Conservation (phyloP, 1,139 yeast genomes). For the Oligophagozyma castellii region DNA sequence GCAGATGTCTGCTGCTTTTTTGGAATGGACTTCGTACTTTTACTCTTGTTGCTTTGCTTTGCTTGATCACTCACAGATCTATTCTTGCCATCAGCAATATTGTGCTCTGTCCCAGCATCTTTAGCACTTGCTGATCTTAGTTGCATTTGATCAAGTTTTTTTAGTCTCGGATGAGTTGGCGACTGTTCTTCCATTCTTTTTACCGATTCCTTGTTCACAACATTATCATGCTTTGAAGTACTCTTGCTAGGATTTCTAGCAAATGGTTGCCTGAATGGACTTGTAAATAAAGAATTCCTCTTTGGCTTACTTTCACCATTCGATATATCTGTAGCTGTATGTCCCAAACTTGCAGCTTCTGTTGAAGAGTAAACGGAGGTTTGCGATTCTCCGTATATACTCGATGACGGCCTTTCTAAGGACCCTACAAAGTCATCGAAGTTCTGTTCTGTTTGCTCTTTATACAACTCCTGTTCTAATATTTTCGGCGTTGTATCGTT, state of each 20-base stretch:
- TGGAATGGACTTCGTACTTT: conserved; percentile 17
- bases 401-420: no score
- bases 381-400: conserved; percentile 13
- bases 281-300: conserved; percentile 10
- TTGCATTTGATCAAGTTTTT: conserved; percentile 7
- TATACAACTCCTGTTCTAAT: background rate
- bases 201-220: conserved; percentile 5
- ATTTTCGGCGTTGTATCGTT: background rate
- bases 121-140: conserved; percentile 22
- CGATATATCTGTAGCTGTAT: conserved; percentile 6
- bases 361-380: background rate
- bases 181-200: conserved; percentile 3
- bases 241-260: conserved; percentile 11
- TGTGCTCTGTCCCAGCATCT: conserved; percentile 9
- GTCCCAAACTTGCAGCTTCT: no score
- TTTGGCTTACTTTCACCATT: conserved; percentile 10
- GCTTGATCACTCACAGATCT: conserved; percentile 23
- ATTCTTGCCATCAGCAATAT: conserved; percentile 12
- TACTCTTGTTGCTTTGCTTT: conserved; percentile 20
- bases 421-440: no score
- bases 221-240: conserved; percentile 7
- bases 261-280: conserved; percentile 16
- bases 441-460: background rate
- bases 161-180: background rate
- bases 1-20: conserved; percentile 70